A percentile compares a stretch with the other conserved stretches of the same genome.
These are phyloP conservation scores for Dalbergia cochinchinensis DNA, from an alignment of 306 rosid species.

Conservation along the genomic window DNA sequence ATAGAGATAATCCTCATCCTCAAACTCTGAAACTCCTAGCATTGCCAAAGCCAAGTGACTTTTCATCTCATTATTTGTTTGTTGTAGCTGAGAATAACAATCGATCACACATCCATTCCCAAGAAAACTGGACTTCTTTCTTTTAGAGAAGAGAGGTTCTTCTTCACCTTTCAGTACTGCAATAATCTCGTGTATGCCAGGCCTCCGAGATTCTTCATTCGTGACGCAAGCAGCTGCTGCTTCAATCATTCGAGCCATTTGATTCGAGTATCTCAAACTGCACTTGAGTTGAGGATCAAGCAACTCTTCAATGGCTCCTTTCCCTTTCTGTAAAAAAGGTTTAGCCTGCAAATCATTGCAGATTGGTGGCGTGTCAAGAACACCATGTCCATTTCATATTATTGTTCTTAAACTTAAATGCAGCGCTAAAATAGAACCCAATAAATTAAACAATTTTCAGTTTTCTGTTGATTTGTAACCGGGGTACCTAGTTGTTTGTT, in stretches of 20 bases:
- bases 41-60: conserved; percentile 92
- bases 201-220: conserved; percentile 88
- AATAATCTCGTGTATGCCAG: conserved; percentile 74
- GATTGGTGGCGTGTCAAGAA: conserved; percentile 34
- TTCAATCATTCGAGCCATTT: conserved; percentile 79
- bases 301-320: conserved; percentile 88
- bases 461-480: conserved; percentile 16
- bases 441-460: conserved; percentile 21
- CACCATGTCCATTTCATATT: conserved; percentile 12
- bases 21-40: conserved; percentile 92
- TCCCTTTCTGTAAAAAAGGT: conserved; percentile 83
- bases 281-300: conserved; percentile 79
- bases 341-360: conserved; percentile 70
- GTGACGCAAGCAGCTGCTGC: conserved; percentile 90
- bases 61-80: conserved; percentile 79
- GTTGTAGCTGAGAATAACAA: conserved; percentile 76
- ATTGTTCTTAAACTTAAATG: conserved; percentile 10
- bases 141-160: conserved; percentile 59
- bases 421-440: conserved; percentile 23
- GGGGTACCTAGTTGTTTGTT: conserved; percentile 30
- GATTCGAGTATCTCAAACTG: conserved; percentile 66
- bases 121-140: conserved; percentile 76
- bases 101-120: conserved; percentile 81
- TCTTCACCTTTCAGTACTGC: conserved; percentile 87
- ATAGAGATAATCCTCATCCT: conserved; percentile 80